Evolutionary conservation across 1,139 yeast genomes (phyloP).

Genomic region (Debaryomyces psychrophilus): DNA sequence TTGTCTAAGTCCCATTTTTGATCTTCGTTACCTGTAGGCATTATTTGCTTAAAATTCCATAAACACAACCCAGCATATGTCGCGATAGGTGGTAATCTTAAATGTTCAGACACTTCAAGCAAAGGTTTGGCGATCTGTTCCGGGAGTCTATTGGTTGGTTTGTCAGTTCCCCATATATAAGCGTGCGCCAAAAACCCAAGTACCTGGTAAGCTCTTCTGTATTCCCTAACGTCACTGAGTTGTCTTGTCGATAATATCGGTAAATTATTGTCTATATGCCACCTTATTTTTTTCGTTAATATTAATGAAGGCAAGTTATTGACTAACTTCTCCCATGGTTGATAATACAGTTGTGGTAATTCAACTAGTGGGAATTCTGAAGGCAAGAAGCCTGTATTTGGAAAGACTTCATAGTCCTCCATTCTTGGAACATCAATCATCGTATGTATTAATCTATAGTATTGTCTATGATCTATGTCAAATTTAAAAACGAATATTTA

Average conservation of each 20-base stretch:
- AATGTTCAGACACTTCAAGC: constrained; percentile 54
- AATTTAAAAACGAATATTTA: neutral
- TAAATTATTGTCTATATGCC: constrained; percentile 55
- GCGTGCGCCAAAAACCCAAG: constrained; percentile 84
- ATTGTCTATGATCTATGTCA: neutral
- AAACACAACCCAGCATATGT: constrained; percentile 86
- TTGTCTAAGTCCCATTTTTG: constrained; percentile 59
- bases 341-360: constrained; percentile 64
- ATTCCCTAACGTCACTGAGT: constrained; percentile 51
- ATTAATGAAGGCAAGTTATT: constrained; percentile 71
- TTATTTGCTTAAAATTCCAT: constrained; percentile 79
- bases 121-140: constrained; percentile 71
- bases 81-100: constrained; percentile 82
- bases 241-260: constrained; percentile 53
- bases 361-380: constrained; percentile 59
- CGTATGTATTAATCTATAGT: neutral
- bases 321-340: constrained; percentile 78
- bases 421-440: constrained; percentile 27
- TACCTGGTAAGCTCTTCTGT: constrained; percentile 78
- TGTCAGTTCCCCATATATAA: constrained; percentile 82
- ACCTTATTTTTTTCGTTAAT: constrained; percentile 63
- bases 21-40: constrained; percentile 46
- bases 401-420: constrained; percentile 70
- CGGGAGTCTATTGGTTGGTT: constrained; percentile 71
- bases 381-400: constrained; percentile 78